These are phyloP conservation scores for Fusarium euwallaceae DNA, from an alignment of 2,329 filamentous ascomycete genomes.

Conservation along the genomic window DNA sequence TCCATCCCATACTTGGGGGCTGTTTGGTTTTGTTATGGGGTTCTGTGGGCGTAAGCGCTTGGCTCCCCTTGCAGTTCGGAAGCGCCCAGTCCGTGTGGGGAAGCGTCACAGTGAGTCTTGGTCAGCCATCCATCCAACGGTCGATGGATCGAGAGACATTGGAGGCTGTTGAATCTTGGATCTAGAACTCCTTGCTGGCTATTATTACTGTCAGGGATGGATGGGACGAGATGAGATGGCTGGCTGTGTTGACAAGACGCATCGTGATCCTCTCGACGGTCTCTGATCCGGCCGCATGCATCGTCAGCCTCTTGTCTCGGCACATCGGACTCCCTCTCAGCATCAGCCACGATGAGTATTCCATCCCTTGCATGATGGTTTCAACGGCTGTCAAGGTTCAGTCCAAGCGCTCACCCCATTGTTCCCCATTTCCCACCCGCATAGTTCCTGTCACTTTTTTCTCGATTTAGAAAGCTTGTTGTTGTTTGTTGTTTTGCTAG, in stretches of 20 bases:
- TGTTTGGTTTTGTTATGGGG: conserved; percentile 32
- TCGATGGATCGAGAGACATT: conserved; percentile 24
- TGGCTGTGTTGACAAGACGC: conserved; percentile 13
- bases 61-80: conserved; percentile 40
- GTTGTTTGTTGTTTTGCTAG: conserved; percentile 5
- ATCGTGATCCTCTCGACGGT: conserved; percentile 34
- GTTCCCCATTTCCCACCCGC: conserved; percentile 23
- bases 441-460: conserved; percentile 7
- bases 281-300: conserved; percentile 35
- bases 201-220: conserved; percentile 20
- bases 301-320: conserved; percentile 34
- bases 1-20: conserved; percentile 27
- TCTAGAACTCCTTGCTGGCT: conserved; percentile 32
- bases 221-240: conserved; percentile 23
- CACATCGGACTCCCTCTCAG: conserved; percentile 32
- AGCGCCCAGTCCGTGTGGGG: conserved; percentile 42
- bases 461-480: conserved; percentile 26
- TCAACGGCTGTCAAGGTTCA: conserved; percentile 31
- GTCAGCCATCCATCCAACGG: conserved; percentile 23
- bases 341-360: conserved; percentile 36
- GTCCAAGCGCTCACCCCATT: conserved; percentile 34
- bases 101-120: conserved; percentile 34
- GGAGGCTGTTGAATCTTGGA: conserved; percentile 24
- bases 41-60: conserved; percentile 44
- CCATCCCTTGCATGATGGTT: conserved; percentile 39